These are phyloP conservation scores for Amaranthus palmeri DNA, from an alignment of 148 eudicot species.

Conservation along the genomic window DNA sequence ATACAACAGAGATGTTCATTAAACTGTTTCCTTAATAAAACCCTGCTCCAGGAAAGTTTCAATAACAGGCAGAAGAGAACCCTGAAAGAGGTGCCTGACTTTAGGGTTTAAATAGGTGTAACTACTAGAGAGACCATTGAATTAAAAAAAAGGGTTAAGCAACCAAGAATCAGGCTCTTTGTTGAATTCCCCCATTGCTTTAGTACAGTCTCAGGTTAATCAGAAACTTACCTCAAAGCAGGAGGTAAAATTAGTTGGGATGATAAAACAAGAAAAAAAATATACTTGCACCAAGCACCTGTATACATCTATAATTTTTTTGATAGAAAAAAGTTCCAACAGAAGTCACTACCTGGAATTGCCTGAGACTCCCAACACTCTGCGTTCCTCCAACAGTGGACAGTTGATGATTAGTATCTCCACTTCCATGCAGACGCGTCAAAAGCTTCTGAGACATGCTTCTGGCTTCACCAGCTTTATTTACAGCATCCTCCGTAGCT, in stretches of 20 bases:
- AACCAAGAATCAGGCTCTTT: no score
- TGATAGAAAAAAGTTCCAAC: not conserved
- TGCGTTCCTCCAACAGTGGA: conserved; percentile 56
- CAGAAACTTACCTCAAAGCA: not conserved
- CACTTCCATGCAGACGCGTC: conserved; percentile 78
- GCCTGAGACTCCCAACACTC: conserved; percentile 82
- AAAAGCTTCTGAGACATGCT: conserved; percentile 65
- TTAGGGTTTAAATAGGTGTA: no score
- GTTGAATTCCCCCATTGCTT: no score
- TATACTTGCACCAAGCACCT: not conserved
- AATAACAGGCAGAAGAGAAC: no score
- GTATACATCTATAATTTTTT: no score
- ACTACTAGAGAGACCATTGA: no score
- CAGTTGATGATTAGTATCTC: conserved; percentile 54
- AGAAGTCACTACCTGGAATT: conserved; percentile 62
- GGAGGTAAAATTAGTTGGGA: not conserved
- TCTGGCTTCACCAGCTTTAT: conserved; percentile 92
- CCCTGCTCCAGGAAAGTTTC: no score
- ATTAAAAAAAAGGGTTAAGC: no score
- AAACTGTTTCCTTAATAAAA: no score
- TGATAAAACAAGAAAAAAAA: not conserved
- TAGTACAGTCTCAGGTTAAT: no score
- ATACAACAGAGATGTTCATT: no score
- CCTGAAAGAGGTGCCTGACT: no score
- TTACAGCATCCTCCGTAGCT: conserved; percentile 97